These are phyloP conservation scores for Leccinum imitatum DNA, from an alignment of 768 basidiomycete species.

Conservation along the genomic window DNA sequence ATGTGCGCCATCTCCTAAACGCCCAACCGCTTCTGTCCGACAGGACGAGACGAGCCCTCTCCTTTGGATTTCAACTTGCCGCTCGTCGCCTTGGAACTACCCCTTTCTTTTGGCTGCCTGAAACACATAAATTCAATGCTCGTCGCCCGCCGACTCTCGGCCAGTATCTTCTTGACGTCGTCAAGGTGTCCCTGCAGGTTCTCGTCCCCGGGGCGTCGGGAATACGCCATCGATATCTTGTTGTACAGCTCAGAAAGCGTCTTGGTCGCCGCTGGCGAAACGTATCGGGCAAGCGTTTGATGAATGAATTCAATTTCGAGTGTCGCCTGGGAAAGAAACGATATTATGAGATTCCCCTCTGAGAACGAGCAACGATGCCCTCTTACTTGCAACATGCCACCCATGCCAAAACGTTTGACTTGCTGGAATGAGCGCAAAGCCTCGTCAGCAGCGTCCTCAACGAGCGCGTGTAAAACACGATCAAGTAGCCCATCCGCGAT, in stretches of 20 bases:
- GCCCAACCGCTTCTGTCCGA: conserved; percentile 22
- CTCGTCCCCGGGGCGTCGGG: conserved; percentile 79
- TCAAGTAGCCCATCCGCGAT: conserved; percentile 79
- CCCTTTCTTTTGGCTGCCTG: conserved; percentile 59
- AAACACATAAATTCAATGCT: conserved; percentile 96
- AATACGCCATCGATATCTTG: conserved; percentile 91
- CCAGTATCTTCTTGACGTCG: conserved; percentile 86
- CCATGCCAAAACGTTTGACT: conserved; percentile 93
- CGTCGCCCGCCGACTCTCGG: conserved; percentile 85
- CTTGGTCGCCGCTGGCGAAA: conserved; percentile 75
- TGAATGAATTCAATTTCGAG: conserved; percentile 99
- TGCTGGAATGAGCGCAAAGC: conserved; percentile 85
- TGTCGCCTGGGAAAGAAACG: conserved; percentile 68
- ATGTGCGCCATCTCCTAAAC: neutral
- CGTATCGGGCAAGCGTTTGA: conserved; percentile 88
- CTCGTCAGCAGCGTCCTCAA: conserved; percentile 81
- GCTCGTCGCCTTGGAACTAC: conserved; percentile 14
- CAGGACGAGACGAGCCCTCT: conserved; percentile 15
- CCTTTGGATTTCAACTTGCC: conserved; percentile 22
- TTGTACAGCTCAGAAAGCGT: conserved; percentile 91
- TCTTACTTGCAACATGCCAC: conserved; percentile 90
- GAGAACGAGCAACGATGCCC: conserved; percentile 29
- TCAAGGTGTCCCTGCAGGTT: conserved; percentile 87
- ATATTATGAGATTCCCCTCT: neutral
- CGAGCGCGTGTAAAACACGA: conserved; percentile 76